These are phyloP conservation scores for Tephrocybe sp. DNA, from an alignment of 768 basidiomycete species.

Conservation along the genomic window DNA sequence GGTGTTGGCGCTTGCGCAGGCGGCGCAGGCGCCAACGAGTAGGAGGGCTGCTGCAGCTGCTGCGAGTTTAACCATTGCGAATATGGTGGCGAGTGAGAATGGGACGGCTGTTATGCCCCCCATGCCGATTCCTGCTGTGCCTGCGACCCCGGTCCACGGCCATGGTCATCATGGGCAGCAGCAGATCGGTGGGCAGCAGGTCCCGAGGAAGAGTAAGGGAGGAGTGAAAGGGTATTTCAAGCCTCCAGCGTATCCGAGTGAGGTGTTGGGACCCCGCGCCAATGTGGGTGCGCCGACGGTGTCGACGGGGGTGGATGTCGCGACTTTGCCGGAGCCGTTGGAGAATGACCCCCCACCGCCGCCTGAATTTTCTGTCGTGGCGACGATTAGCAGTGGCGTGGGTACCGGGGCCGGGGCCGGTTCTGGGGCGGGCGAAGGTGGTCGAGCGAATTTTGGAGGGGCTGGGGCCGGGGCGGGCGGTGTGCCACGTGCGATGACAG, in stretches of 20 bases:
- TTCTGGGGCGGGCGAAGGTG: conserved; percentile 44
- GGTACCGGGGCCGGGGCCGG: conserved; percentile 26
- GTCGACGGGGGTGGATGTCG: conserved; percentile 66
- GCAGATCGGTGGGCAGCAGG: too few relatives aligned
- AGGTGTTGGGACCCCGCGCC: conserved; percentile 60
- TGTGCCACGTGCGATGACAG: conserved; percentile 29
- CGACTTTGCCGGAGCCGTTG: conserved; percentile 53
- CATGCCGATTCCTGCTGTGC: conserved; percentile 27
- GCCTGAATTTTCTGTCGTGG: conserved; percentile 6
- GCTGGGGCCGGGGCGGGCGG: too few relatives aligned
- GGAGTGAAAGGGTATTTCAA: conserved; percentile 55
- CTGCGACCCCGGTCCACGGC: conserved; percentile 19
- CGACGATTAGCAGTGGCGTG: neutral
- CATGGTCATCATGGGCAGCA: neutral
- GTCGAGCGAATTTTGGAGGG: too few relatives aligned
- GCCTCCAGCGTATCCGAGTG: conserved; percentile 54
- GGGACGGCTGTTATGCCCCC: conserved; percentile 60
- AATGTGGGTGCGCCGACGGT: conserved; percentile 55
- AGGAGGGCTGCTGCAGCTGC: conserved; percentile 85
- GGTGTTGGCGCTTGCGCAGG: conserved; percentile 61
- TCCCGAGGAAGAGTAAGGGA: conserved; percentile 14
- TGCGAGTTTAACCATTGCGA: conserved; percentile 81
- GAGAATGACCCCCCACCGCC: conserved; percentile 57
- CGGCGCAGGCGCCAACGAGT: conserved; percentile 65
- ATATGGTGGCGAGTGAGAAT: conserved; percentile 91